Percentiles rank a stretch among this genome's conserved stretches.
Conservation (phyloP, 2,329 filamentous ascomycete species). For the Scedosporium aurantiacum region DNA sequence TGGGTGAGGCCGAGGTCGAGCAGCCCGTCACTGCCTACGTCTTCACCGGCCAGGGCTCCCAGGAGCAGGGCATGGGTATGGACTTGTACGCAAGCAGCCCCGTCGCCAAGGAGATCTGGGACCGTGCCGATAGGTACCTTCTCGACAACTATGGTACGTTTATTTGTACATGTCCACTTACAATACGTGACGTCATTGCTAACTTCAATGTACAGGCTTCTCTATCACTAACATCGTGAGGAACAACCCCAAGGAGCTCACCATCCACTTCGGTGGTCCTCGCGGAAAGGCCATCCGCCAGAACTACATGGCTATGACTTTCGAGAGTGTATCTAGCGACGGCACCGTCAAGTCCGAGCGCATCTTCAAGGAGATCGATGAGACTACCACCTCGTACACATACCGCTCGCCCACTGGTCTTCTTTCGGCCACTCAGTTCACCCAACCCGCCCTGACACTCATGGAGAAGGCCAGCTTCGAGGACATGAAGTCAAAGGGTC, state of each 20-base stretch:
- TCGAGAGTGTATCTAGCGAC: constrained; percentile 90
- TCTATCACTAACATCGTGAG: constrained; percentile 98
- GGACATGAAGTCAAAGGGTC: constrained; percentile 95
- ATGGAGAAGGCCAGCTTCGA: constrained; percentile 99
- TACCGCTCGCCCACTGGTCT: constrained; percentile 92
- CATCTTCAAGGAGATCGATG: constrained; percentile 97
- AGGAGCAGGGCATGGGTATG: constrained; percentile 99
- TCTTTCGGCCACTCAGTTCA: constrained; percentile 95
- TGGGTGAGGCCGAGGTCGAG: constrained; percentile 94
- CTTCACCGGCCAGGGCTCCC: constrained; percentile 95
- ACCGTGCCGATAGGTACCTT: constrained; percentile 93
- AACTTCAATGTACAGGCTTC: constrained; percentile 48
- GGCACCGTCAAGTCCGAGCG: constrained; percentile 95
- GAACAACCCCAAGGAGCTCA: constrained; percentile 98
- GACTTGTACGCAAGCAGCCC: constrained; percentile 88
- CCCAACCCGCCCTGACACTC: constrained; percentile 87
- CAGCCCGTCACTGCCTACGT: constrained; percentile 95
- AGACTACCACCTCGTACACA: constrained; percentile 89
- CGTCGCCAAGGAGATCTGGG: constrained; percentile 96
- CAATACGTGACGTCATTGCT: constrained; percentile 4
- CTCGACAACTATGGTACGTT: constrained; percentile 90
- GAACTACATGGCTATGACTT: constrained; percentile 99
- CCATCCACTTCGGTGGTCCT: constrained; percentile 93
- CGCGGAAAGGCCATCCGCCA: constrained; percentile 94
- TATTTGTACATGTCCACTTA: neutral